phyloP scores from a whole-genome alignment of 768 basidiomycete genomes.

The Aureoboletus auriporus region DNA sequence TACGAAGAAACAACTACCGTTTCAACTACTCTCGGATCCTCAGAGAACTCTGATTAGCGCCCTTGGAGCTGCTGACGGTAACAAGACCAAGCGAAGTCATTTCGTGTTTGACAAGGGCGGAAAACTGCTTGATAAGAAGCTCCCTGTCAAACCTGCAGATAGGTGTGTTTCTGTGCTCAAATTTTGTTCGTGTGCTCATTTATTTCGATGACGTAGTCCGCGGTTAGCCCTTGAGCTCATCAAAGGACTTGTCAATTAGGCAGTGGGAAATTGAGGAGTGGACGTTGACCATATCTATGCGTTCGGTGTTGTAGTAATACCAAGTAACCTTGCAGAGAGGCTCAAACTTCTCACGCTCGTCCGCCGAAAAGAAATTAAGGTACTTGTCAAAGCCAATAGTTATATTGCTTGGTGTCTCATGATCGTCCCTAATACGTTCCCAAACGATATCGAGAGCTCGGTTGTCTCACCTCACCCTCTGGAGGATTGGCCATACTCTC shows the following conservation, averaged over 20 bases:
- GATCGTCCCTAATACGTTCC: too few species aligned
- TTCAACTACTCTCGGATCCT: conserved; percentile 86
- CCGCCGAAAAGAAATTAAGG: too few species aligned
- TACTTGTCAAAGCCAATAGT: too few species aligned
- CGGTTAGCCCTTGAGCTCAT: conserved; percentile 66
- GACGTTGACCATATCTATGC: too few species aligned
- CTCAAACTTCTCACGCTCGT: too few species aligned
- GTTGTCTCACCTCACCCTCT: too few species aligned
- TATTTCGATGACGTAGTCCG: conserved; percentile 38
- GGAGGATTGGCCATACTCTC: too few species aligned
- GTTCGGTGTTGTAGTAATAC: too few species aligned
- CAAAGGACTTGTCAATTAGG: conserved; percentile 36
- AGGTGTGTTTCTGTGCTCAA: conserved; percentile 43
- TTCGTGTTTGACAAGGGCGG: conserved; percentile 93
- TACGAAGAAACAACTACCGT: conserved; percentile 75
- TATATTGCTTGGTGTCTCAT: too few species aligned
- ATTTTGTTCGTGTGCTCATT: background rate
- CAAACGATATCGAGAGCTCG: too few species aligned
- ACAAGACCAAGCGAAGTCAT: conserved; percentile 87
- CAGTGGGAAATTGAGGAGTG: too few species aligned
- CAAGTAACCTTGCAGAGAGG: too few species aligned
- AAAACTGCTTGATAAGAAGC: conserved; percentile 77
- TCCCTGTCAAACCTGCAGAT: conserved; percentile 84
- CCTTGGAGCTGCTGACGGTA: conserved; percentile 76
- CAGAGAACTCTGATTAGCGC: conserved; percentile 73